Evolutionary conservation across 129 eudicot genomes (phyloP), one percentile per base, ranked within the genome.

Genomic region (Scalesia atractyloides): DNA sequence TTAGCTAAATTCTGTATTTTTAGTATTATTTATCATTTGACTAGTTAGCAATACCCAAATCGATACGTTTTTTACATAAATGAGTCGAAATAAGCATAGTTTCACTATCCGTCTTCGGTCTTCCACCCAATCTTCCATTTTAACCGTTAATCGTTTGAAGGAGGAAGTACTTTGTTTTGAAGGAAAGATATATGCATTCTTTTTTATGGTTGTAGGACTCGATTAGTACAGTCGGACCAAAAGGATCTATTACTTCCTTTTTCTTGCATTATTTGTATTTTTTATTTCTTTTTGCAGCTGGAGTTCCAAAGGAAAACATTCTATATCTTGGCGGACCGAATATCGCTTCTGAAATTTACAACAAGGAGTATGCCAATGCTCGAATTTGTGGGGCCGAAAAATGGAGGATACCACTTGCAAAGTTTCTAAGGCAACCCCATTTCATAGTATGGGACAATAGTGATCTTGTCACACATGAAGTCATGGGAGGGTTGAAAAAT

Each of bases 301-400:
- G 96, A 46, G 80, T 85, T 64, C 91, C 96, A 0, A 39, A 83
- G 66, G 97, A 89, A 73, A 89, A 92, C 77, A 89, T 89, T 75
- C 85, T 92, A 24, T 92, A 92, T 63, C 91, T 92, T 39, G 97
- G 97, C 16, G 97, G 97, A 49, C 97, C 97, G 13, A 92, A 92
- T 68, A 92, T 92, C 68, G 97, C 97, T n/a, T 86, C 96, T 5
- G 97, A 92, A 79, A 89, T 92, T 44, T 92, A 89, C 84, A 85
- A 92, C 82, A 89, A 85, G 81, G 97, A 92, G 64, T 92, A 92
- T 76, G 97, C 96, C 4, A 92, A 92, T 82, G 97, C 97, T 60
- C 89, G 97, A 44, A 86, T 89, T 11, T 92, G 96, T 75, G 97
- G 97, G 19, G 72, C 88, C 16, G 91, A 82, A 16, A 86, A 91